Base-by-base conservation (phyloP, 2,329 filamentous ascomycete species). In the Tolypocladium tropicale region DNA sequence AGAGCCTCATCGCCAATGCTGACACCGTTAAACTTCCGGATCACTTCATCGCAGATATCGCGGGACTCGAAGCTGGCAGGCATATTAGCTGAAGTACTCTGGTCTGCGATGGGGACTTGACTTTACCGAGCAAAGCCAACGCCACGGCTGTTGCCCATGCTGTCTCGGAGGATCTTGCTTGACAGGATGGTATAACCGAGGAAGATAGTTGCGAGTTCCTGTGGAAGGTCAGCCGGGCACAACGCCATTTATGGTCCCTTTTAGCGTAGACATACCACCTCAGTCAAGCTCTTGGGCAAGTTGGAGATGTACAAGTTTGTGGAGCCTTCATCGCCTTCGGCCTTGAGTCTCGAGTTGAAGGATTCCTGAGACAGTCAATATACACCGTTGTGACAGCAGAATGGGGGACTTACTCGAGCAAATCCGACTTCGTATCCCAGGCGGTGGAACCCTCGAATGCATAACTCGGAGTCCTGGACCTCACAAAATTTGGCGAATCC, bases 251-350 rank as follows among this genome's bases (percentile, higher is more conserved):
- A 12, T 10, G 16, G 4, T 11, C 18, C 16, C 21, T 32, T 9
- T n/a, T 28, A 5, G 5, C 18, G 3, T 2, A 5, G 23, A 77
- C 86, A 69, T 72, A 93, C 91, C 64, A 90, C 85, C 77, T 99
- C 95, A 54, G 89, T 95, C 80, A 95, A 85, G 60, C 86, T 84
- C 73, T 93, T 92, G 37, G 94, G 94, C 49, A 99, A 82, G 73
- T 97, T 99, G 32, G 95, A 99, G 60, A 97, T 92, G 73, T 99
- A 99, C 60, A 99, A 82, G 70, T 99, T 99, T 61, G 94, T 97
- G 51, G 95, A 97, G 46, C 74, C 68, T 54, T 88, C 89, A 67
- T 99, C 93, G 56, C 92, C 88, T 67, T 97, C 89, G 50, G 94
- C 93, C 80, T 99, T 97, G 65, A 99, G 88, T 64, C 95, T 91